Percentiles rank a stretch among this genome's conserved stretches.
phyloP scores from a whole-genome alignment of 768 basidiomycete species.

The Tephrocybe sp. region DNA sequence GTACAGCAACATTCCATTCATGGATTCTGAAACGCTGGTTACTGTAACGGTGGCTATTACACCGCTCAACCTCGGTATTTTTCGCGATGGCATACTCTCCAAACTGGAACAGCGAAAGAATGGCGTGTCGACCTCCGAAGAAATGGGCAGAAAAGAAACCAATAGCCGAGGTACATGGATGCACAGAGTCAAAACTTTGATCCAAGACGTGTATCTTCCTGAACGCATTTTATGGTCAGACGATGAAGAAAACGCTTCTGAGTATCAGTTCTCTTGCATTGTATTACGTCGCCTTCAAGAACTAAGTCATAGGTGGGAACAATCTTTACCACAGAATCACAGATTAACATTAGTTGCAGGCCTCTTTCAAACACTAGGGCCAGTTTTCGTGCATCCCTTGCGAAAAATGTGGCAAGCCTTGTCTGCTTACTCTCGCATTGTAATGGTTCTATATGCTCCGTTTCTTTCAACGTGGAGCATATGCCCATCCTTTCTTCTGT shows the following conservation, averaged over 20 bases:
- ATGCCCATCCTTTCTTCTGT: constrained; percentile 32
- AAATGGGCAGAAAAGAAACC: background rate
- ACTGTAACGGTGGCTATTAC: constrained; percentile 21
- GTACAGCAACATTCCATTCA: constrained; percentile 20
- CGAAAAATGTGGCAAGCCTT: constrained; percentile 30
- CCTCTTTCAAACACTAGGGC: constrained; percentile 32
- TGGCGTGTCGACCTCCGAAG: background rate
- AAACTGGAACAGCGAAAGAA: constrained; percentile 14
- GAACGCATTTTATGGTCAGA: constrained; percentile 56
- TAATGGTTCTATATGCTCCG: constrained; percentile 27
- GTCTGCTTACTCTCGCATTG: constrained; percentile 39
- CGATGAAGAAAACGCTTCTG: constrained; percentile 43
- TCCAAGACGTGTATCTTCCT: constrained; percentile 42
- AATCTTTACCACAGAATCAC: background rate
- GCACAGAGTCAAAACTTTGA: constrained; percentile 27
- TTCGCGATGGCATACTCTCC: constrained; percentile 15
- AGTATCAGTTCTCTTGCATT: constrained; percentile 40
- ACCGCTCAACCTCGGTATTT: constrained; percentile 16
- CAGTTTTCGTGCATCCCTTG: constrained; percentile 31
- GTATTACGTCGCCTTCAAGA: constrained; percentile 46
- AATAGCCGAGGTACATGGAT: constrained; percentile 29
- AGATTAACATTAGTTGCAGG: constrained; percentile 24
- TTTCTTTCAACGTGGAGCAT: constrained; percentile 21
- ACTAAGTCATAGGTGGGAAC: constrained; percentile 40
- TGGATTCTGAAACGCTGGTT: constrained; percentile 20